A percentile compares a stretch with the other conserved stretches of the same genome.
These are phyloP conservation scores for Stachybotrys echinatus DNA, from an alignment of 2,329 filamentous ascomycete genomes.

Conservation along the genomic window DNA sequence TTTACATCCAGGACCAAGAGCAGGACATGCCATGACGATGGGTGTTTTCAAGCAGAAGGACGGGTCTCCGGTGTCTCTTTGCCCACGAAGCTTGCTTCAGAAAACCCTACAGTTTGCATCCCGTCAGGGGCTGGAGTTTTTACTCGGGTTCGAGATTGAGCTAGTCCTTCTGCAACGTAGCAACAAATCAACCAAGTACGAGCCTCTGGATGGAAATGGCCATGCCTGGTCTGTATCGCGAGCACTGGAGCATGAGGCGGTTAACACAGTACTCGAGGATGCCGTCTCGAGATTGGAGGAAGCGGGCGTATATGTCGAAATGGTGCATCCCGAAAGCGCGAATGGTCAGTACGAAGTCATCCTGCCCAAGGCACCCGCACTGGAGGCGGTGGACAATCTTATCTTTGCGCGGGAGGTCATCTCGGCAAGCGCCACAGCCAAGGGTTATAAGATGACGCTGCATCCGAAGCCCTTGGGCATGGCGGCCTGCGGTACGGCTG, in stretches of 20 bases:
- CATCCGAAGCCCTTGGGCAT: constrained; percentile 63
- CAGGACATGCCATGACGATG: constrained; percentile 60
- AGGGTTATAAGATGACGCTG: constrained; percentile 63
- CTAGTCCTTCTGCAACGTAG: constrained; percentile 60
- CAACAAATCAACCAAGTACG: constrained; percentile 24
- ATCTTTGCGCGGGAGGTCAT: constrained; percentile 68
- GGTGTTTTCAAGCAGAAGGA: constrained; percentile 58
- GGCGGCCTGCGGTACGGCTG: constrained; percentile 56
- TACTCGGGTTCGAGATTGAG: constrained; percentile 78
- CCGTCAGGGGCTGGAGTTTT: constrained; percentile 49
- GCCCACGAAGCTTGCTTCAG: constrained; percentile 61
- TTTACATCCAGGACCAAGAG: constrained; percentile 51
- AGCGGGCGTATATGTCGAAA: constrained; percentile 62
- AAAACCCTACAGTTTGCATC: constrained; percentile 46
- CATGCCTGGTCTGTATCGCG: constrained; percentile 69
- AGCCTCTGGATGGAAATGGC: constrained; percentile 48
- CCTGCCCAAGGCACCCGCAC: constrained; percentile 55
- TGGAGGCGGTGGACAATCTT: constrained; percentile 66
- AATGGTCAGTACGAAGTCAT: constrained; percentile 75
- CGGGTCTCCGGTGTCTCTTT: constrained; percentile 46
- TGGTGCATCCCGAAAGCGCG: constrained; percentile 70
- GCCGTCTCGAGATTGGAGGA: constrained; percentile 56
- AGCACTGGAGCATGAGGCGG: constrained; percentile 51
- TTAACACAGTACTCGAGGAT: constrained; percentile 57
- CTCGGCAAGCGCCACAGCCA: constrained; percentile 53